Evolutionary conservation across 169 alveolate species (phyloP), one percentile per base, ranked within the genome.

Genomic region (Plasmodium berghei): DNA sequence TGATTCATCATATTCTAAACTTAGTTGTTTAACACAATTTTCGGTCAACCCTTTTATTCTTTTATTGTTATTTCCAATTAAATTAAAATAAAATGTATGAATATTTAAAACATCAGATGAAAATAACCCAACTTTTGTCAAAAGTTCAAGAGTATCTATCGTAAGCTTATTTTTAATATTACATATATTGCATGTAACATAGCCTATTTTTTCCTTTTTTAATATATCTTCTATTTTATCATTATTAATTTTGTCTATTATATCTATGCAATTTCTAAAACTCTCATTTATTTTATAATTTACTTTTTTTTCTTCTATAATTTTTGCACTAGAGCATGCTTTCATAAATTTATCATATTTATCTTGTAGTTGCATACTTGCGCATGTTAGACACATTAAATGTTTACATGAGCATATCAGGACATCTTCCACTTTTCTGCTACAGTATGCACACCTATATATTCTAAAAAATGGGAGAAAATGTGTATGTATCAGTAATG

Each of bases 61-160:
- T 62, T 62, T 56, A 45, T 52, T 12, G 49, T 42, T 20, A 45
- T 6, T 64, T 54, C 16, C 9, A n/a, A 10, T 9, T 40, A 42
- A 24, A 63, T 75, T 75, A 42, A 63, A 75, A 22, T 34, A 49
- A 49, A 75, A 62, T 16, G 59, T 75, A 42, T 75, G 88, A 42
- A 75, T 74, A 28, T 75, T 75, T 69, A 75, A 63, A 46, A 75
- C 74, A 42, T 75, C 74, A 48, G 24, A 24, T 22, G 88, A 75
- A 75, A 75, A 62, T 64, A 75, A 63, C 5, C 88, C 88, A 28
- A 75, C 75, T 55, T 75, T 75, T 63, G 88, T 75, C 42, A 75
- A 63, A 14, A 75, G 8, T 56, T 75, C 88, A 48, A 75, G 46
- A 6, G 88, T 62, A 46, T 75, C 88, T 63, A 75, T n/a, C 1